These are phyloP conservation scores for Curvularia hawaiiensis DNA, from an alignment of 2,329 filamentous ascomycete species.

Conservation along the genomic window DNA sequence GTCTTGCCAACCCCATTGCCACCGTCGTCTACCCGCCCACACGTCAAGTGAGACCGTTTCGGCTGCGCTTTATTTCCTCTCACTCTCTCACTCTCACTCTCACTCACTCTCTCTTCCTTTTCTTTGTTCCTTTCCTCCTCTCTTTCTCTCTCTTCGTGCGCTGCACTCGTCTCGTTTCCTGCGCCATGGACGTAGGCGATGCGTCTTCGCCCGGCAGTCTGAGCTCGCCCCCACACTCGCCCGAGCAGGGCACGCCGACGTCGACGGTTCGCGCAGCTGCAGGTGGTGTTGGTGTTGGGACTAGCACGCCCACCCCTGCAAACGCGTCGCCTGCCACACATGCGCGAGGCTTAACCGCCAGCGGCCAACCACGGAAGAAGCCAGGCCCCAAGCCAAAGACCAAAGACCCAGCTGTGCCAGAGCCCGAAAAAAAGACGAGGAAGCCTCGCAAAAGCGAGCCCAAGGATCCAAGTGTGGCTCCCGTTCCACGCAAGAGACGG, in stretches of 20 bases:
- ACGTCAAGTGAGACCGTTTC: neutral
- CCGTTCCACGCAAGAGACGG: conserved; percentile 57
- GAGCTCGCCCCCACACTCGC: conserved; percentile 48
- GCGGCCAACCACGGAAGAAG: conserved; percentile 49
- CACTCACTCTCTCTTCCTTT: neutral
- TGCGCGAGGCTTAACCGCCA: conserved; percentile 38
- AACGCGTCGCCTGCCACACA: conserved; percentile 35
- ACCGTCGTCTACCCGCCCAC: neutral
- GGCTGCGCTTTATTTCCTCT: neutral
- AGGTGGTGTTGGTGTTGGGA: conserved; percentile 40
- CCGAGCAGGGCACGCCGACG: conserved; percentile 40
- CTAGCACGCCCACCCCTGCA: conserved; percentile 41
- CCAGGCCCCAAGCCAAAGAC: conserved; percentile 51
- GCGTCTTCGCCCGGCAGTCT: conserved; percentile 45
- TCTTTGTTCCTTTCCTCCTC: neutral
- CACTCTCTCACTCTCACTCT: neutral
- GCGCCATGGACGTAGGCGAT: conserved; percentile 41
- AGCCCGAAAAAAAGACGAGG: conserved; percentile 50
- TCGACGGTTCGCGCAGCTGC: conserved; percentile 39
- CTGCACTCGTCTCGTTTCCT: conserved; percentile 18
- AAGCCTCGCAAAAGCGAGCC: conserved; percentile 54
- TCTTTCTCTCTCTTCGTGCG: neutral
- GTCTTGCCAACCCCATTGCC: neutral
- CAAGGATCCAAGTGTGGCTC: conserved; percentile 55
- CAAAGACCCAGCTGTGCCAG: conserved; percentile 43